Evolutionary conservation across 805 yeast species (phyloP).

Genomic region (Barnettozyma salicaria): DNA sequence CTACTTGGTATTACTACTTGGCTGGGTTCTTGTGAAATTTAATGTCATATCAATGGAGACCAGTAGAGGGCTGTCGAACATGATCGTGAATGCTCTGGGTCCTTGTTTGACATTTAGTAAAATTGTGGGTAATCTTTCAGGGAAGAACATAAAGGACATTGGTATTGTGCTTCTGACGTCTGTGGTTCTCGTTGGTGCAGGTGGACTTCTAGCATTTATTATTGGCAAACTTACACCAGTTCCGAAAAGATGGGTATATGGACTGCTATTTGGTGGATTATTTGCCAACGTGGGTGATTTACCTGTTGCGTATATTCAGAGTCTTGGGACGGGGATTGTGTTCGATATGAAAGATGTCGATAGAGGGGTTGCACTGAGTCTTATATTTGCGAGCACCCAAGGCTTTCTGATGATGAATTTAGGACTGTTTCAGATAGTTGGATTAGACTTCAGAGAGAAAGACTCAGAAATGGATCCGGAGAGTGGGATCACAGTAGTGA

Average conservation of each 20-base stretch:
- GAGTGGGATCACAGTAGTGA: conserved; percentile 9
- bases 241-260: conserved; percentile 45
- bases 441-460: conserved; percentile 52
- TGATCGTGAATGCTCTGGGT: conserved; percentile 45
- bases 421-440: conserved; percentile 67
- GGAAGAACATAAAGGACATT: conserved; percentile 45
- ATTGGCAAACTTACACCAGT: conserved; percentile 35
- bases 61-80: conserved; percentile 44
- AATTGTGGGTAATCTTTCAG: conserved; percentile 43
- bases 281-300: conserved; percentile 48
- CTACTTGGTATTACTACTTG: conserved; percentile 20
- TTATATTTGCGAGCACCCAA: conserved; percentile 44
- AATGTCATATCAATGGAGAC: conserved; percentile 44
- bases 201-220: conserved; percentile 30
- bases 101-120: conserved; percentile 52
- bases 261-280: conserved; percentile 41
- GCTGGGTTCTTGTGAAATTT: conserved; percentile 17
- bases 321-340: conserved; percentile 35
- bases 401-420: conserved; percentile 64
- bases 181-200: conserved; percentile 34
- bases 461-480: conserved; percentile 4
- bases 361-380: conserved; percentile 46
- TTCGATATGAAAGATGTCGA: conserved; percentile 36
- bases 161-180: conserved; percentile 35
- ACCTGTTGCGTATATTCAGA: conserved; percentile 49